Base-by-base conservation (phyloP, 176 grass and related monocot species). In the Tuctoria greenei region DNA sequence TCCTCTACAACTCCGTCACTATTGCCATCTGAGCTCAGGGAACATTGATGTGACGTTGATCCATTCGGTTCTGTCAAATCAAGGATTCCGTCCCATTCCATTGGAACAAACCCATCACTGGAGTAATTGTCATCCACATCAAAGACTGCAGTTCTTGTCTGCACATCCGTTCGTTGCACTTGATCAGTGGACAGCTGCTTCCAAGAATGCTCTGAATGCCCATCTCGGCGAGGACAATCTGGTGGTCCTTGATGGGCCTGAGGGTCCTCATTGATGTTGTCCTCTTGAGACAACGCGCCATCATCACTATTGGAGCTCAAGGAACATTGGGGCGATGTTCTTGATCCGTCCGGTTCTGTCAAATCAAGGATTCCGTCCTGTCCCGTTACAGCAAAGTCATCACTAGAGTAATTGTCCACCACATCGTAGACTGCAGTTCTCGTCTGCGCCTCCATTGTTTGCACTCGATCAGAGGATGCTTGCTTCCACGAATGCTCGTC, bases 251-350 rank as follows among this genome's bases (percentile, higher is more conserved):
- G 45, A 47, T 14, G 42, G 14, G 45, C 45, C 4, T 16, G 45
- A 47, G 45, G 14, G 45, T 47, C 45, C 13, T 16, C 45, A 47
- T 15, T 47, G 45, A 16, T 47, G 45, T 5, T 4, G 14, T 47
- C 14, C 2, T 47, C 45, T 47, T 47, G 45, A 47, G 45, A 47
- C 5, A 13, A 47, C 15, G 45, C 13, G 45, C 45, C 45, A 16
- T 52, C 18, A 52, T 6, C 18, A 8, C 50, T 8, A 36, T 59
- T 28, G 6, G 43, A 56, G 23, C 72, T 64, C 7, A 16, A 62
- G 25, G 52, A 61, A 81, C 67, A 75, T 51, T 20, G 64, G 58
- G 85, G 67, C 6, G 42, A 82, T 83, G 42, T 39, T 61, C 61
- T 41, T 20, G 51, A 60, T 44, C 4, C 35, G 8, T 44, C 44